These are phyloP conservation scores for Bretschneidera sinensis DNA, from an alignment of 345 rosid genomes.

Conservation along the genomic window DNA sequence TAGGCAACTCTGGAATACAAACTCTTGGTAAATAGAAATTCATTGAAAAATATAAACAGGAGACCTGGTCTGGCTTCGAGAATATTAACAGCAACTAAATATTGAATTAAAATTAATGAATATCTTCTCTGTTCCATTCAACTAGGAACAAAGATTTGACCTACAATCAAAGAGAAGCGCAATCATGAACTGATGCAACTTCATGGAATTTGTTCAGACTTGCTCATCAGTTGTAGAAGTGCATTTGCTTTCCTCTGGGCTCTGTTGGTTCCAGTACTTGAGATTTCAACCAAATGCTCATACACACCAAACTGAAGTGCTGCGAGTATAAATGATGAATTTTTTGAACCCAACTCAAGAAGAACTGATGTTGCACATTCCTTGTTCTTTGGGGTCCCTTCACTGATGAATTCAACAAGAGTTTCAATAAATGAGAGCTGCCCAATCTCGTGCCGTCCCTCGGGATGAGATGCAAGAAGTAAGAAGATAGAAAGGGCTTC, in stretches of 20 bases:
- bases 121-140: no score
- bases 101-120: no score
- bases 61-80: no score
- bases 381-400: constrained; percentile 63
- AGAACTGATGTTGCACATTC: constrained; percentile 70
- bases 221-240: constrained; percentile 58
- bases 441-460: constrained; percentile 61
- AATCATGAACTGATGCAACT: not conserved
- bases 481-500: constrained; percentile 68
- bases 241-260: constrained; percentile 81
- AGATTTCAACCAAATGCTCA: constrained; percentile 50
- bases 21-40: no score
- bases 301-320: constrained; percentile 75
- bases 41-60: no score
- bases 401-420: constrained; percentile 55
- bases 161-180: no score
- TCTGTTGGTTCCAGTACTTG: constrained; percentile 58
- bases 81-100: no score
- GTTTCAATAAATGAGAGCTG: constrained; percentile 51
- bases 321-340: constrained; percentile 53
- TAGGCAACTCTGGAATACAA: no score
- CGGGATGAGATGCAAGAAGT: constrained; percentile 57
- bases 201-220: constrained; percentile 48
- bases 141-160: no score
- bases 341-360: constrained; percentile 54